Conservation (phyloP, 371 early-diverging fungal genomes). For the Nematocida parisii region DNA sequence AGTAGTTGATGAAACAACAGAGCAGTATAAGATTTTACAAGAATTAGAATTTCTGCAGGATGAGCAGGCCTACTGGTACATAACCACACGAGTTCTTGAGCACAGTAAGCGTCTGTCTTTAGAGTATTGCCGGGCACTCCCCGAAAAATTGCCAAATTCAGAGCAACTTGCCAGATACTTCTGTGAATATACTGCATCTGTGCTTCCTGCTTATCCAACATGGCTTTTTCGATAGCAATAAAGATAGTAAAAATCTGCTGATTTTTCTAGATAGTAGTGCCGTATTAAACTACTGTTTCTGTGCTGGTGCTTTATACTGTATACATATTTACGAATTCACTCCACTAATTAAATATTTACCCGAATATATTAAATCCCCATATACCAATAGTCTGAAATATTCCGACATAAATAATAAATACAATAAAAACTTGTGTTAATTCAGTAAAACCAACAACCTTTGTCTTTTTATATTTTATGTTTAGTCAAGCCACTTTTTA, state of each 20-base stretch:
- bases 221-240: constrained; percentile 14
- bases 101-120: constrained; percentile 40
- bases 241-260: background rate
- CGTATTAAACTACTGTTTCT: no score
- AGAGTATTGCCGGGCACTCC: constrained; percentile 1
- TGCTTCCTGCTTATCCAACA: constrained; percentile 39
- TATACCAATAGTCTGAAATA: no score
- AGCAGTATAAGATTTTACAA: constrained; percentile 23
- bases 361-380: no score
- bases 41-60: constrained; percentile 45
- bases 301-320: no score
- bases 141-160: constrained; percentile 11
- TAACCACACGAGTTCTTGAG: constrained; percentile 21
- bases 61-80: constrained; percentile 40
- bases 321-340: no score
- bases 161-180: constrained; percentile 55
- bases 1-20: constrained; percentile 19
- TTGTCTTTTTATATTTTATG: no score
- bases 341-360: no score
- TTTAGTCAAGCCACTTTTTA: no score
- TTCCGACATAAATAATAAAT: no score
- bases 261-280: background rate
- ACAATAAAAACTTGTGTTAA: no score
- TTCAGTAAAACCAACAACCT: no score
- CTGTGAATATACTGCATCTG: constrained; percentile 36